Evolutionary conservation across 306 rosid genomes (phyloP).

Genomic region (Glycine latifolia): DNA sequence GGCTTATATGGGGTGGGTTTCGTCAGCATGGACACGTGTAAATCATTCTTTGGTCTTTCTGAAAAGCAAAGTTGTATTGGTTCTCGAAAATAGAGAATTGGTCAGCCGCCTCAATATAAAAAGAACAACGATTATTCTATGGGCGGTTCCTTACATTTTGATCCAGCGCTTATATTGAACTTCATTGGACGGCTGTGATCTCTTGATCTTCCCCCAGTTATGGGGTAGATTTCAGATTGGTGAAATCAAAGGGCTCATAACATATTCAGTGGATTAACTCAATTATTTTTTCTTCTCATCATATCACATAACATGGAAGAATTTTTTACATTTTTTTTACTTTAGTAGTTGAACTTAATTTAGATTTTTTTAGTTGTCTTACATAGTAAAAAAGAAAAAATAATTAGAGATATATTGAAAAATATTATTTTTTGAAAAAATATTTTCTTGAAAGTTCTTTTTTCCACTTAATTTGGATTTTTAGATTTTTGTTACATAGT

Average conservation of each 20-base stretch:
- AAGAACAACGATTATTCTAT: background rate
- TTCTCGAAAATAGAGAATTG: slow-evolving; percentile 60
- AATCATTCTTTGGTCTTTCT: background rate
- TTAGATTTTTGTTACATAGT: no score
- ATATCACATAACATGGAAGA: no score
- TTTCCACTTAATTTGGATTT: no score
- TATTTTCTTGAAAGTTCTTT: no score
- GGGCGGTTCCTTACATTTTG: slow-evolving; percentile 44
- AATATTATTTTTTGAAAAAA: no score
- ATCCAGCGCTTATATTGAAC: background rate
- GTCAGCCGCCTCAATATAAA: slow-evolving; percentile 75
- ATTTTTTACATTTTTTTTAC: no score
- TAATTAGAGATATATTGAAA: no score
- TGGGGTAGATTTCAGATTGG: background rate
- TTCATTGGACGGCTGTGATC: slow-evolving; percentile 20
- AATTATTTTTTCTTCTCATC: no score
- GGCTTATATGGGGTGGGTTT: slow-evolving; percentile 48
- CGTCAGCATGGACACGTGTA: slow-evolving; percentile 55
- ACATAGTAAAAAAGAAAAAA: no score
- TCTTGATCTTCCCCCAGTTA: background rate
- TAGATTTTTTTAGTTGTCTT: no score
- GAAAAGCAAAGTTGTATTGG: slow-evolving; percentile 55
- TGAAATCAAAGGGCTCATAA: background rate
- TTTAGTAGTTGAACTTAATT: no score
- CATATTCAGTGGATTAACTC: no score